phyloP scores from a whole-genome alignment of 2,329 filamentous ascomycete species.

The Colletotrichum sp. region DNA sequence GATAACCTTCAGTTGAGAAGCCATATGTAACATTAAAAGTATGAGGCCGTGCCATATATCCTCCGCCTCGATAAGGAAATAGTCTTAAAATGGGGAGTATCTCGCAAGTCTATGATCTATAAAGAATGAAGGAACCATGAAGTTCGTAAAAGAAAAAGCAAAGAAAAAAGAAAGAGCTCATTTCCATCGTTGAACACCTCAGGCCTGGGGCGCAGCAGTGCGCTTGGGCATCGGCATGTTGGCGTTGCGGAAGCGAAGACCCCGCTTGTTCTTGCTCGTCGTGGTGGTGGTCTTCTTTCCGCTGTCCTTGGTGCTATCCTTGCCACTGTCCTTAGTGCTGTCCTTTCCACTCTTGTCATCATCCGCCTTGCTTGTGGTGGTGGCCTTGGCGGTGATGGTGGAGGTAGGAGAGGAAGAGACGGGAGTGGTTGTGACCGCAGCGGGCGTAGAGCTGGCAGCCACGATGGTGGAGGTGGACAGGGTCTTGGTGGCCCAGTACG shows the following conservation, averaged over 20 bases:
- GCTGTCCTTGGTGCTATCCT: neutral
- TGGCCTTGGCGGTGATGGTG: neutral
- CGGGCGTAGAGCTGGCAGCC: neutral
- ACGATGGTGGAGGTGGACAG: neutral
- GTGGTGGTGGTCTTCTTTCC: neutral
- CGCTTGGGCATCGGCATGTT: slow-evolving; percentile 6
- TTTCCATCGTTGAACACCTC: neutral
- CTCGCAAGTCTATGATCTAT: neutral
- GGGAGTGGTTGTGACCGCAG: neutral
- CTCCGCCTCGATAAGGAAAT: too few species aligned
- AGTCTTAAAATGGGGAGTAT: neutral
- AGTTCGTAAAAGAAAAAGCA: neutral
- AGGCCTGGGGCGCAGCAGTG: neutral
- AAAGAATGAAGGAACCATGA: neutral
- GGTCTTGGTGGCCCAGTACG: slow-evolving; percentile 31
- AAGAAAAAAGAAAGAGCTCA: neutral
- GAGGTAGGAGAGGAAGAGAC: neutral
- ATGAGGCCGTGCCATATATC: too few species aligned
- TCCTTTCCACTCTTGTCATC: neutral
- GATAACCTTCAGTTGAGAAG: too few species aligned
- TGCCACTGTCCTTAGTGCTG: neutral
- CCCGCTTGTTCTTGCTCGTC: neutral
- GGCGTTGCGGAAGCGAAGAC: neutral
- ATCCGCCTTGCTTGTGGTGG: neutral
- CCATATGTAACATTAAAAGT: too few species aligned